Evolutionary conservation across 2,329 filamentous ascomycete species (phyloP).

Genomic region (Shiraia sp.): DNA sequence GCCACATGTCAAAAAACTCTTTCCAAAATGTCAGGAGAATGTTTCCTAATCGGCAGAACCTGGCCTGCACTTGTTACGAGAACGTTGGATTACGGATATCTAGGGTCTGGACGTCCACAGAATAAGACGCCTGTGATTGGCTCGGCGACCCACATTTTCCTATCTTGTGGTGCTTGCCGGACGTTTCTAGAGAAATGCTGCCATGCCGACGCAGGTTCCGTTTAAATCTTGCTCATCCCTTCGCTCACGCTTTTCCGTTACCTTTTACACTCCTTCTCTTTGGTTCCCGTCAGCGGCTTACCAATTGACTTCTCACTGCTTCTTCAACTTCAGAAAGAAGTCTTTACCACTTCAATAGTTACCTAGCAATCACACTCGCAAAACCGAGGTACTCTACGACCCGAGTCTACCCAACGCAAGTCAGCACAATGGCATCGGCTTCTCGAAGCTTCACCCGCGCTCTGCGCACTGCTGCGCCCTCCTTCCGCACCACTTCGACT

Average conservation of each 20-base stretch:
- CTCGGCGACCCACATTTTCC: neutral
- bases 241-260: conserved; percentile 1
- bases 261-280: conserved; percentile 5
- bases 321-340: too few species aligned
- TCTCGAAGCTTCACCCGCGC: conserved; percentile 45
- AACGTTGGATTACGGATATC: conserved; percentile 24
- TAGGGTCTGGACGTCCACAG: conserved; percentile 17
- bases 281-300: neutral
- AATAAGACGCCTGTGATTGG: conserved; percentile 19
- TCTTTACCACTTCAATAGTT: too few species aligned
- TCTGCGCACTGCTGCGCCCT: conserved; percentile 41
- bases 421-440: conserved; percentile 38
- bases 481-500: conserved; percentile 62
- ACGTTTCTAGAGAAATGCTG: conserved; percentile 23
- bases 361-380: too few species aligned
- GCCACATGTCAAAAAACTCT: neutral
- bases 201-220: conserved; percentile 12
- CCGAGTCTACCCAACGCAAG: conserved; percentile 2
- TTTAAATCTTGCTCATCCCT: conserved; percentile 13
- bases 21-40: neutral
- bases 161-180: conserved; percentile 11
- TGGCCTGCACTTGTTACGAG: conserved; percentile 6
- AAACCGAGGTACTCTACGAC: neutral
- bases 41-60: conserved; percentile 15
- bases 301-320: conserved; percentile 13